Evolutionary conservation across 306 rosid species (phyloP), one percentile per base, ranked within the genome.

Genomic region (Glycine tomentella): DNA sequence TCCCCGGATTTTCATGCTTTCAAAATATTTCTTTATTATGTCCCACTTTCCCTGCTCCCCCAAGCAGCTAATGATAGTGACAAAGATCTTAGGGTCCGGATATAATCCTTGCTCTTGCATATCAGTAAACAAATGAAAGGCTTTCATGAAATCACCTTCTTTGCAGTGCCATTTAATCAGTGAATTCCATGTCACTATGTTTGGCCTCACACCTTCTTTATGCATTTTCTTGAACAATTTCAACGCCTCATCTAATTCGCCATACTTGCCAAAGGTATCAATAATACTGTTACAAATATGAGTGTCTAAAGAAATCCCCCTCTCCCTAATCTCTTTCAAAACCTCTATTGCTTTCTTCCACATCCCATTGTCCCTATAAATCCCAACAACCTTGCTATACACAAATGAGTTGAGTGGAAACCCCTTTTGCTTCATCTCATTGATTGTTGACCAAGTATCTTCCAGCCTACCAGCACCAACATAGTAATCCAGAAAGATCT

Each of bases 11-110:
- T 73, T 88, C 90, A 92, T 90, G 78, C 83, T 84, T 70, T 92
- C 95, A 76, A 89, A 87, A 69, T 70, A 88, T 74, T 78, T 79
- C 86, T 81, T 85, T 33, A 92, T 85, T 59, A 84, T 55, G 83
- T 89, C 88, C 93, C 95, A 92, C 86, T 89, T 90, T 81, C 97
- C 97, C 66, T 88, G 90, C 87, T 92, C 97, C 77, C 95, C 91
- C 81, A 90, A 77, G 59, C 79, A 83, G 84, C 90, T 92, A 66
- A 92, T 90, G 69, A 92, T 77, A 17, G 90, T 87, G 70, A 88
- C 52, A 58, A 92, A 90, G 62, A 92, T 87, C 89, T 92, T 90
- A 2, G 97, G 97, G 81, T 92, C 95, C 48, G 95, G 97, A 88
- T 89, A 89, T 50, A 92, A 81, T 56, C 97, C 93, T 69, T 86